phyloP scores from a whole-genome alignment of 192 early-diverging fungal genomes.

The Coemansia sp. region DNA sequence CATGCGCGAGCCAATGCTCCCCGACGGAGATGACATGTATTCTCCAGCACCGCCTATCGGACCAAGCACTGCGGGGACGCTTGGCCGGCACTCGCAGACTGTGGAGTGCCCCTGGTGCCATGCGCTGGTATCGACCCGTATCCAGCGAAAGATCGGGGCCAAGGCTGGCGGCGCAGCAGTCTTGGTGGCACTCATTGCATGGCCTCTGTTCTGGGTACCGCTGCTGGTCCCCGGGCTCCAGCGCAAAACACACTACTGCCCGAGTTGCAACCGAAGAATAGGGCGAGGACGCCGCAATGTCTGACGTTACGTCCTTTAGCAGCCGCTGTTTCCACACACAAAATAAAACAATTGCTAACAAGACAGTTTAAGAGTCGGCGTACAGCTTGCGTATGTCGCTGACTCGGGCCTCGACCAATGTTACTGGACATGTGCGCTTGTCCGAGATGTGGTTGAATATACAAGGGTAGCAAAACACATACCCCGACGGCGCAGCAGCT shows the following conservation, averaged over 20 bases:
- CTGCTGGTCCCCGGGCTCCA: constrained; percentile 38
- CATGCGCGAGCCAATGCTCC: constrained; percentile 30
- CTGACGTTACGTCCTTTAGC: no score
- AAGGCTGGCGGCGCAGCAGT: constrained; percentile 41
- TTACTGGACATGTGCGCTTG: constrained; percentile 74
- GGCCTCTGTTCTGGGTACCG: constrained; percentile 55
- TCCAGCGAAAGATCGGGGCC: constrained; percentile 28
- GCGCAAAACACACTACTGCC: constrained; percentile 51
- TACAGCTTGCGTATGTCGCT: constrained; percentile 49
- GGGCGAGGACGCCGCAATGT: constrained; percentile 32
- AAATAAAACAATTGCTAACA: not conserved
- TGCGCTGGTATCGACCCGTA: constrained; percentile 16
- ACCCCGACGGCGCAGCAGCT: constrained; percentile 81
- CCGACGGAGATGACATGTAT: constrained; percentile 28
- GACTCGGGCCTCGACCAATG: constrained; percentile 44
- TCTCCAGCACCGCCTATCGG: constrained; percentile 22
- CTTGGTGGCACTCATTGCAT: constrained; percentile 29
- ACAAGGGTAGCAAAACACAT: constrained; percentile 93
- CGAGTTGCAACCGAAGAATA: constrained; percentile 42
- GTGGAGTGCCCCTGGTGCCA: constrained; percentile 55
- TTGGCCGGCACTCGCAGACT: constrained; percentile 29
- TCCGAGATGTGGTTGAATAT: constrained; percentile 72
- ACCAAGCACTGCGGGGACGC: constrained; percentile 24
- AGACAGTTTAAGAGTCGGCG: constrained; percentile 14
- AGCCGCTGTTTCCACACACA: no score